Percentiles rank a stretch among this genome's conserved stretches.
Conservation (phyloP, 352 stramenopile genomes). For the Pythium insidiosum region DNA sequence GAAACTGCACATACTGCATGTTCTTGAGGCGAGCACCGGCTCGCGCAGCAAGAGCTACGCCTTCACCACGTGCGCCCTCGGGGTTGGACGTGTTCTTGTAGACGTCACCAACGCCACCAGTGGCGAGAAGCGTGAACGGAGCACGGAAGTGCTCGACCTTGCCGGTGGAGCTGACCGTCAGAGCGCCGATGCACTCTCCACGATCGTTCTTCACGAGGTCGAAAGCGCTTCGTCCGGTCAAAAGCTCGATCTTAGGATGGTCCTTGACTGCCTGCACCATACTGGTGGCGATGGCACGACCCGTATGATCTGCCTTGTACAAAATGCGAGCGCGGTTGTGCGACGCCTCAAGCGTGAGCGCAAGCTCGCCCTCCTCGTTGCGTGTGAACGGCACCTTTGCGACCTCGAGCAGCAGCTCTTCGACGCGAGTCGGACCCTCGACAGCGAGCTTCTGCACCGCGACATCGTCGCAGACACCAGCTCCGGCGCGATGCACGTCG, state of each 20-base stretch:
- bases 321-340: slow-evolving; percentile 92
- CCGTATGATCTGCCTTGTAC: slow-evolving; percentile 92
- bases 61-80: slow-evolving; percentile 59
- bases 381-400: slow-evolving; percentile 88
- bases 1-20: slow-evolving; percentile 97
- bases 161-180: slow-evolving; percentile 51
- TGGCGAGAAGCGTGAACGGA: slow-evolving; percentile 87
- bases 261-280: slow-evolving; percentile 79
- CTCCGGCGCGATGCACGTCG: slow-evolving; percentile 88
- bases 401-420: slow-evolving; percentile 86
- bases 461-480: slow-evolving; percentile 84
- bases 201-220: slow-evolving; percentile 63
- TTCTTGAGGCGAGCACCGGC: slow-evolving; percentile 73
- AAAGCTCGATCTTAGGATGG: slow-evolving; percentile 78
- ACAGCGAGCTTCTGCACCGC: slow-evolving; percentile 90
- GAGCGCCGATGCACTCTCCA: slow-evolving; percentile 57
- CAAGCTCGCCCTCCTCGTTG: slow-evolving; percentile 49
- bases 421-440: slow-evolving; percentile 84
- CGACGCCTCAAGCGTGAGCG: slow-evolving; percentile 84
- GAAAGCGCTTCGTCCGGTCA: slow-evolving; percentile 69
- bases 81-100: slow-evolving; percentile 96
- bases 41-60: slow-evolving; percentile 71
- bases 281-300: slow-evolving; percentile 87
- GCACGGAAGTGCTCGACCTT: slow-evolving; percentile 62
- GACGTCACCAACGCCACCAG: slow-evolving; percentile 89